Evolutionary conservation across 2,329 filamentous ascomycete genomes (phyloP).

Genomic region (Gaeumannomyces sp.): DNA sequence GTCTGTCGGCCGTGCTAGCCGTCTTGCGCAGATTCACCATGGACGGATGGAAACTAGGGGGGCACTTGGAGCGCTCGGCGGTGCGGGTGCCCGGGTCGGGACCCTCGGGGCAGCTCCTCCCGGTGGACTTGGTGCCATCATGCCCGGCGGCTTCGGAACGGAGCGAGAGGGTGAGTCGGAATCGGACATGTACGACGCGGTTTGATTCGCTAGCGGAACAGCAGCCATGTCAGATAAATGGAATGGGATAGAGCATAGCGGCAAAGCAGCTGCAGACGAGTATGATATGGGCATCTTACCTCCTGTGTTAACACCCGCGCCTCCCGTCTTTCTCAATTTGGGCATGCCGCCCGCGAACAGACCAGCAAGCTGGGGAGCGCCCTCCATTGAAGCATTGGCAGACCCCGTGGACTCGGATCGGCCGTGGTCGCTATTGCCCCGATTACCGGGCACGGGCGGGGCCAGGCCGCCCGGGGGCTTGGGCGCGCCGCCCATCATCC

Average conservation of each 20-base stretch:
- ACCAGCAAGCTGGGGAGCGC: slow-evolving; percentile 76
- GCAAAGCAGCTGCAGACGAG: neutral
- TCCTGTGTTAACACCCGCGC: slow-evolving; percentile 65
- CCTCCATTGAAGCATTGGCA: slow-evolving; percentile 38
- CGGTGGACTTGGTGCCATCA: slow-evolving; percentile 54
- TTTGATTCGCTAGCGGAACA: slow-evolving; percentile 46
- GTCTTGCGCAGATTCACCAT: slow-evolving; percentile 57
- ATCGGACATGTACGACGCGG: slow-evolving; percentile 74
- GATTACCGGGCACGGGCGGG: slow-evolving; percentile 63
- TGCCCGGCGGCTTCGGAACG: slow-evolving; percentile 46
- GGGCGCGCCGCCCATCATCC: slow-evolving; percentile 60
- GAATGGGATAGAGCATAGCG: neutral
- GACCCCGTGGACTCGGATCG: slow-evolving; percentile 32
- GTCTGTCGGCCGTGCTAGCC: slow-evolving; percentile 45
- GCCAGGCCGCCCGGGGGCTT: slow-evolving; percentile 59
- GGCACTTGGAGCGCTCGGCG: slow-evolving; percentile 35
- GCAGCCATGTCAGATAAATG: too few species aligned
- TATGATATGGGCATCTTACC: slow-evolving; percentile 31
- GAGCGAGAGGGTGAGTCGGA: slow-evolving; percentile 55
- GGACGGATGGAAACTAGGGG: slow-evolving; percentile 38
- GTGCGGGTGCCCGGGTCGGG: slow-evolving; percentile 46
- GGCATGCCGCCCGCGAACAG: slow-evolving; percentile 93
- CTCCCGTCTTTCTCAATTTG: slow-evolving; percentile 82
- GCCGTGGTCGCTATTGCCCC: slow-evolving; percentile 68
- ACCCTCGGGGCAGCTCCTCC: slow-evolving; percentile 51